Percentiles rank a stretch among this genome's conserved stretches.
phyloP scores from a whole-genome alignment of 192 early-diverging fungal species.

The Dissophora ornata region DNA sequence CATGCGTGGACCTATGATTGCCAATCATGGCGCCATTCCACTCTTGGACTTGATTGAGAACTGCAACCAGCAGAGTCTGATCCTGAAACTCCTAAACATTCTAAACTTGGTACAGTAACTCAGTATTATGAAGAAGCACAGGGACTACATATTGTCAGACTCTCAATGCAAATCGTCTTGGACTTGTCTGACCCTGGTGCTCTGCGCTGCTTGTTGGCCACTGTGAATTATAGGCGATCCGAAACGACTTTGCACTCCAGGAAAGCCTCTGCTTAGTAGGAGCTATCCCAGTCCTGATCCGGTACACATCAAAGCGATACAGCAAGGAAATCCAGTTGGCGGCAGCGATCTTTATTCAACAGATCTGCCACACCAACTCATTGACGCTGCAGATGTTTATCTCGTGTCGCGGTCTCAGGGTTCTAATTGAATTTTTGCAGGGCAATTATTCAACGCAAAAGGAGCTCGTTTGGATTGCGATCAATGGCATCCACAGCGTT shows the following conservation, averaged over 20 bases:
- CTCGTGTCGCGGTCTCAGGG: slow-evolving; percentile 64
- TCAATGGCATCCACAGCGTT: slow-evolving; percentile 63
- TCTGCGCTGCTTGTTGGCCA: neutral
- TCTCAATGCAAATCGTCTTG: too few species aligned
- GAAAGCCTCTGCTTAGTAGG: slow-evolving; percentile 68
- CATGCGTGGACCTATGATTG: slow-evolving; percentile 56
- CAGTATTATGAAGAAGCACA: too few species aligned
- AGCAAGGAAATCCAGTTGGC: slow-evolving; percentile 56
- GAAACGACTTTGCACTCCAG: slow-evolving; percentile 54
- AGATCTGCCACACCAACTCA: slow-evolving; percentile 60
- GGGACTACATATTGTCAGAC: too few species aligned
- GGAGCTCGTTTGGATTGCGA: slow-evolving; percentile 63
- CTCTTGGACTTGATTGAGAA: slow-evolving; percentile 60
- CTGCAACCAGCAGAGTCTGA: slow-evolving; percentile 34
- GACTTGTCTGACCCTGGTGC: neutral
- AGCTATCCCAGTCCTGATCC: slow-evolving; percentile 62
- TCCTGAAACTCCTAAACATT: slow-evolving; percentile 47
- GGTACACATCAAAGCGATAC: slow-evolving; percentile 55
- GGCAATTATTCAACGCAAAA: slow-evolving; percentile 59
- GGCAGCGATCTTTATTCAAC: slow-evolving; percentile 62
- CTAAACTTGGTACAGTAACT: slow-evolving; percentile 59
- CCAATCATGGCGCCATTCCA: slow-evolving; percentile 59
- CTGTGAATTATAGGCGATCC: slow-evolving; percentile 32
- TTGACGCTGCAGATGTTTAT: slow-evolving; percentile 69
- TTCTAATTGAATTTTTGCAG: slow-evolving; percentile 61